phyloP scores from a whole-genome alignment of 441 rosid genomes.

The Croton laevigatus region DNA sequence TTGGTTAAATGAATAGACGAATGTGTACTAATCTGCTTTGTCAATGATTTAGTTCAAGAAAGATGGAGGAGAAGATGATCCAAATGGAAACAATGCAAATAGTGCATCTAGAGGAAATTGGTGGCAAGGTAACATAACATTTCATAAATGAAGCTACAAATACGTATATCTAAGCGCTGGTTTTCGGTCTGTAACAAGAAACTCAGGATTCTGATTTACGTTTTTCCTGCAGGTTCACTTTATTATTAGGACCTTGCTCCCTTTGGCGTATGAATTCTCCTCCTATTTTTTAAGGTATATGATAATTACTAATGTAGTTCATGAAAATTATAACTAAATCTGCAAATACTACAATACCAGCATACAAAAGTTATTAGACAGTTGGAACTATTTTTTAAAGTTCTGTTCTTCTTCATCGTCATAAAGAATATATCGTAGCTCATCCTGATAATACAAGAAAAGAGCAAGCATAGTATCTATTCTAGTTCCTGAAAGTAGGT shows the following conservation, averaged over 20 bases:
- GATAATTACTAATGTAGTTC: neutral
- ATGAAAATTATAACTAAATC: neutral
- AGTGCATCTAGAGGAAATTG: conserved; percentile 86
- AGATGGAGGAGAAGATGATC: conserved; percentile 52
- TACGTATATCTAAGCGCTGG: neutral
- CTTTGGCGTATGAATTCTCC: conserved; percentile 24
- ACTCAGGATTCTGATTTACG: neutral
- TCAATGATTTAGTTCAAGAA: conserved; percentile 52
- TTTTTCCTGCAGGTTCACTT: conserved; percentile 64
- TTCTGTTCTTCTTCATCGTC: neutral
- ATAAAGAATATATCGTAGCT: neutral
- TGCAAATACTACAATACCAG: neutral
- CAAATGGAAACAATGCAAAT: conserved; percentile 48
- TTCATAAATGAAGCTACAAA: neutral
- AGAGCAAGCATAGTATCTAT: neutral
- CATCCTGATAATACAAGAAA: neutral
- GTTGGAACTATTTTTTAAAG: neutral
- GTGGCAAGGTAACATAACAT: conserved; percentile 77
- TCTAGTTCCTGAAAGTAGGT: neutral
- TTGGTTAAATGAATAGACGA: neutral
- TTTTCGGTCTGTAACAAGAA: conserved; percentile 2
- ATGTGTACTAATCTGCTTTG: conserved; percentile 13
- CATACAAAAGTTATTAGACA: neutral
- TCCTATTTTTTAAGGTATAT: conserved; percentile 35
- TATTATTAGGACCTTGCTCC: conserved; percentile 55